Evolutionary conservation across 2,329 filamentous ascomycete genomes (phyloP).

Genomic region (Sclerotinia trifoliorum): DNA sequence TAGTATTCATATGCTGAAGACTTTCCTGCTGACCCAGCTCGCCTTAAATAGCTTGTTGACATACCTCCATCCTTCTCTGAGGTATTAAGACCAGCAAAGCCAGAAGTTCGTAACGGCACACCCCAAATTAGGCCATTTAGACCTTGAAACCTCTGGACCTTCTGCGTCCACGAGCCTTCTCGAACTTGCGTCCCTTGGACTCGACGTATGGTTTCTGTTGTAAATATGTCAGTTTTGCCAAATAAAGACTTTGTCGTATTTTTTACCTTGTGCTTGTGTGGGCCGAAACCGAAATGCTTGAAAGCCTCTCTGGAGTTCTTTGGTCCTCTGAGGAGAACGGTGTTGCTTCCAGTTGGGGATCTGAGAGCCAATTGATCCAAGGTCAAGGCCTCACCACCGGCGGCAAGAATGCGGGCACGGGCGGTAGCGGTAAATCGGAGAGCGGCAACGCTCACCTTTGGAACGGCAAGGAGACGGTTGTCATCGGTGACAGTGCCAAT

Average conservation of each 20-base stretch:
- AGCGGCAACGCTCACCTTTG: slow-evolving; percentile 91
- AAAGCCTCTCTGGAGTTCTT: slow-evolving; percentile 98
- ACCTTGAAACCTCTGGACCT: slow-evolving; percentile 99
- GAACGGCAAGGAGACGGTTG: slow-evolving; percentile 85
- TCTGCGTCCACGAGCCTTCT: slow-evolving; percentile 98
- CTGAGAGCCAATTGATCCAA: slow-evolving; percentile 96
- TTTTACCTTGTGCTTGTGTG: slow-evolving; percentile 92
- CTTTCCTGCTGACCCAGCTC: slow-evolving; percentile 15
- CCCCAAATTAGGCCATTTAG: slow-evolving; percentile 54
- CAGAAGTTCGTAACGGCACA: slow-evolving; percentile 30
- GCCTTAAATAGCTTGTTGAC: slow-evolving; percentile 16
- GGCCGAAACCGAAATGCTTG: slow-evolving; percentile 99
- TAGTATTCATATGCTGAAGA: slow-evolving; percentile 20
- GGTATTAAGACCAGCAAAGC: slow-evolving; percentile 32
- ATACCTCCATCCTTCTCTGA: slow-evolving; percentile 20
- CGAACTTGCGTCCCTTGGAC: slow-evolving; percentile 99
- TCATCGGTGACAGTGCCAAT: slow-evolving; percentile 97
- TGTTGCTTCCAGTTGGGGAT: slow-evolving; percentile 94
- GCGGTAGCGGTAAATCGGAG: slow-evolving; percentile 96
- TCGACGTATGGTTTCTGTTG: slow-evolving; percentile 90
- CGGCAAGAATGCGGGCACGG: slow-evolving; percentile 87
- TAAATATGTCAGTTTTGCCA: slow-evolving; percentile 40
- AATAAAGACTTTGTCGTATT: slow-evolving; percentile 34
- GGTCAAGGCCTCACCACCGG: slow-evolving; percentile 92
- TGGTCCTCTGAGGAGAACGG: slow-evolving; percentile 91